Percentiles rank a stretch among this genome's conserved stretches.
These are phyloP conservation scores for Petunia secreta DNA, from an alignment of 257 asterid genomes.

Conservation along the genomic window DNA sequence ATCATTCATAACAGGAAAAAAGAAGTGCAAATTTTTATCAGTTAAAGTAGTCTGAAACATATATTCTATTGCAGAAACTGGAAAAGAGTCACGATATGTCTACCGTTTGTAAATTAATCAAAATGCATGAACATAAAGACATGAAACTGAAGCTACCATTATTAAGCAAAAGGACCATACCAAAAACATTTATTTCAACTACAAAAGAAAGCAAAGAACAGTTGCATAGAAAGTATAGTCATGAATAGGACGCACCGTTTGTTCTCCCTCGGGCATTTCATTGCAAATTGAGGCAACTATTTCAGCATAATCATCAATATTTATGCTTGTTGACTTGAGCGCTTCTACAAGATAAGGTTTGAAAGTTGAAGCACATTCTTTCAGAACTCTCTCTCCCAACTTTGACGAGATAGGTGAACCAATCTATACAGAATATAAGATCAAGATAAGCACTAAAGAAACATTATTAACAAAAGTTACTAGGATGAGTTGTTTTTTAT, in stretches of 20 bases:
- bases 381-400: slow-evolving; percentile 41
- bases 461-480: slow-evolving; percentile 3
- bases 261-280: slow-evolving; percentile 28
- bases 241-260: slow-evolving; percentile 30
- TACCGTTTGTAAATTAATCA: no score
- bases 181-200: background rate
- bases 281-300: slow-evolving; percentile 40
- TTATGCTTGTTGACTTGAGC: slow-evolving; percentile 31
- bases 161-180: slow-evolving; percentile 8
- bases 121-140: background rate
- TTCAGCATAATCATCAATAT: slow-evolving; percentile 30
- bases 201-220: slow-evolving; percentile 9
- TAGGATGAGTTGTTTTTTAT: slow-evolving; percentile 5
- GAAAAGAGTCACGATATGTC: no score
- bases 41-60: no score
- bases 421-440: slow-evolving; percentile 34
- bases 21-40: no score
- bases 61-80: no score
- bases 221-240: slow-evolving; percentile 8
- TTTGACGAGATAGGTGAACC: slow-evolving; percentile 38
- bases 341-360: slow-evolving; percentile 41
- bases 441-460: slow-evolving; percentile 9
- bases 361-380: slow-evolving; percentile 38
- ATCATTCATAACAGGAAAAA: no score
- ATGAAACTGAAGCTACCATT: background rate